Percentiles rank a stretch among this genome's conserved stretches.
These are phyloP conservation scores for Carex cristatella DNA, from an alignment of 176 grass and related monocot species.

Conservation along the genomic window DNA sequence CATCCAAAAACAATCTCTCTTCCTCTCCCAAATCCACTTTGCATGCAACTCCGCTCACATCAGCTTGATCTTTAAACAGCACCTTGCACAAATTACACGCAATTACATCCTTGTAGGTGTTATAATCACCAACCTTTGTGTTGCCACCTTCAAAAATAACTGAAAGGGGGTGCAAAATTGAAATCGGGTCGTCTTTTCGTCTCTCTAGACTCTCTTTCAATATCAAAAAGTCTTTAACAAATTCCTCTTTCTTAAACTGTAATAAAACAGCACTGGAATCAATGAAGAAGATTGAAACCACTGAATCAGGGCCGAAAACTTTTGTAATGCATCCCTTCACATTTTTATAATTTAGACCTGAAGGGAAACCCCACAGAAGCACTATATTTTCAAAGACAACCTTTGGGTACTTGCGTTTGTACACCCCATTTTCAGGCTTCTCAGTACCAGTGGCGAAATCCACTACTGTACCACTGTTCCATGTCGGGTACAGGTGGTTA, in stretches of 20 bases:
- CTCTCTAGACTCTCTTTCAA: conserved; percentile 65
- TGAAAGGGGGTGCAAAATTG: conserved; percentile 68
- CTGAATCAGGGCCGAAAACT: conserved; percentile 58
- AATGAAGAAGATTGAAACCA: conserved; percentile 58
- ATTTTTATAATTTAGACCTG: conserved; percentile 50
- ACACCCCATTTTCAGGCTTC: conserved; percentile 33
- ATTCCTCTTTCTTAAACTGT: conserved; percentile 68
- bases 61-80: conserved; percentile 81
- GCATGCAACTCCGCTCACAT: conserved; percentile 35
- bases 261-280: conserved; percentile 65
- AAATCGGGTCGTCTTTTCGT: conserved; percentile 41
- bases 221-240: conserved; percentile 59
- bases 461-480: conserved; percentile 81
- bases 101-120: conserved; percentile 77
- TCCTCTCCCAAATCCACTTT: background rate
- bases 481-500: conserved; percentile 59
- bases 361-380: conserved; percentile 78
- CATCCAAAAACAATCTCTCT: background rate
- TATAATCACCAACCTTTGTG: conserved; percentile 61
- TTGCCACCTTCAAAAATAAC: conserved; percentile 76
- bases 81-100: conserved; percentile 46
- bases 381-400: conserved; percentile 50
- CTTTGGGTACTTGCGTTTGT: conserved; percentile 15
- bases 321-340: conserved; percentile 66
- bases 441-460: conserved; percentile 68